Conservation (phyloP, 1,139 yeast genomes). For the Magnusiomyces suaveolens region DNA sequence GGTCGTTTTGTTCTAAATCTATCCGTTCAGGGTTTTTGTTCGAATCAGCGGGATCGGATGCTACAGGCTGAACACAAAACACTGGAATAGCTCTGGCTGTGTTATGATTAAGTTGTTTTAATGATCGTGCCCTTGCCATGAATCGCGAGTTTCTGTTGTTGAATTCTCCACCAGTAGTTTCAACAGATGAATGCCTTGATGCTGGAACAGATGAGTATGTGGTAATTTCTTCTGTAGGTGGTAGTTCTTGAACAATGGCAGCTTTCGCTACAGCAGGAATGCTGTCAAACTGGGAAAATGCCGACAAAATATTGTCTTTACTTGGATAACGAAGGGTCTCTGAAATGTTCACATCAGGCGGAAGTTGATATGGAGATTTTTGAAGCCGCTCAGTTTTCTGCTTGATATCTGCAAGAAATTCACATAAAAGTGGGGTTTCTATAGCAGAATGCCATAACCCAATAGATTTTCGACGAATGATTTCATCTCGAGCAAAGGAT, state of each 20-base stretch:
- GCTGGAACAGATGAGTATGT: neutral
- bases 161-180: neutral
- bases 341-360: neutral
- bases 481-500: neutral
- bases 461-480: neutral
- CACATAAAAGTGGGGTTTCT: constrained; percentile 2
- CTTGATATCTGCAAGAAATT: neutral
- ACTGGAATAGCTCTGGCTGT: constrained; percentile 4
- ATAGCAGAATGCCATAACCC: constrained; percentile 2
- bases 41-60: neutral
- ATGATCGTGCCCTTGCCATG: constrained; percentile 18
- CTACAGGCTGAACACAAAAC: neutral
- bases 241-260: neutral
- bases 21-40: too few relatives aligned
- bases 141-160: neutral
- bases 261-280: too few relatives aligned
- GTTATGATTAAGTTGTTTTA: constrained; percentile 16
- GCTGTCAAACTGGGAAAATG: neutral
- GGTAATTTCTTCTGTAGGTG: neutral
- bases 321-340: neutral
- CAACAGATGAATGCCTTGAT: neutral
- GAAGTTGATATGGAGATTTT: neutral
- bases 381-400: neutral
- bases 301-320: neutral
- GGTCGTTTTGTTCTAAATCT: too few relatives aligned